A percentile compares a stretch with the other conserved stretches of the same genome.
Evolutionary conservation across 345 rosid genomes (phyloP).

Genomic region (Sisymbrium altissimum): DNA sequence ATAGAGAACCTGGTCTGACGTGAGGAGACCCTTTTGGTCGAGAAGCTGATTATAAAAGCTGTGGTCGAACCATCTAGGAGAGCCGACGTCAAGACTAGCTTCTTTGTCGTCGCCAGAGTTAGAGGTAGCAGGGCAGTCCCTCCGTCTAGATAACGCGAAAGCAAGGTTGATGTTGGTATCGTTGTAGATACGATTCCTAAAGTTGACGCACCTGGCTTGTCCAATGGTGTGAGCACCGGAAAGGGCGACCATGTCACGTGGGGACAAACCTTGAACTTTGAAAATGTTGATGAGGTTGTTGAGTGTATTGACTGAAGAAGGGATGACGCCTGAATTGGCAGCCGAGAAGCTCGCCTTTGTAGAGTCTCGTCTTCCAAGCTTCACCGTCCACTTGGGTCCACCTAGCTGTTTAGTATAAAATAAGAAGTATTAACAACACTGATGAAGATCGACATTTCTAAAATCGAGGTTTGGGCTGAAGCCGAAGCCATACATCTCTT

Average conservation of each 20-base stretch:
- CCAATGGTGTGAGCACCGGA: slow-evolving; percentile 73
- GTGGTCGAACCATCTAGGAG: slow-evolving; percentile 42
- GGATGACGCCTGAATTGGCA: slow-evolving; percentile 63
- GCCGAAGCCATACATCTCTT: no score
- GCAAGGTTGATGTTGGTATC: slow-evolving; percentile 42
- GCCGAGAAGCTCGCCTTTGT: slow-evolving; percentile 48
- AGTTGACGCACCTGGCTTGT: slow-evolving; percentile 42
- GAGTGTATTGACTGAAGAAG: slow-evolving; percentile 49
- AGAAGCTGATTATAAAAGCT: slow-evolving; percentile 38
- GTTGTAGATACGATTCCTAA: slow-evolving; percentile 46
- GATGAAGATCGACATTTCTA: no score
- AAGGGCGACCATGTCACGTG: slow-evolving; percentile 77
- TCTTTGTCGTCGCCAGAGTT: slow-evolving; percentile 41
- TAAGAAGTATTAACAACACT: no score
- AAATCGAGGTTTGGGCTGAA: no score
- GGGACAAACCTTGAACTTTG: slow-evolving; percentile 49
- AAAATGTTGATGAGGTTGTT: slow-evolving; percentile 54
- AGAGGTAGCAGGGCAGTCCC: slow-evolving; percentile 34
- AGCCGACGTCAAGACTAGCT: slow-evolving; percentile 39
- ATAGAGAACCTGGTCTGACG: slow-evolving; percentile 51
- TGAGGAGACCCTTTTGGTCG: slow-evolving; percentile 43
- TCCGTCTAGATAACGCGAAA: slow-evolving; percentile 38
- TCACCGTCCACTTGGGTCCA: no score
- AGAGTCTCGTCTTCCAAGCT: no score
- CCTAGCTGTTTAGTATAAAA: no score